Base-by-base conservation (phyloP, 305 asterid genomes). In the Fraxinus baroniana region DNA sequence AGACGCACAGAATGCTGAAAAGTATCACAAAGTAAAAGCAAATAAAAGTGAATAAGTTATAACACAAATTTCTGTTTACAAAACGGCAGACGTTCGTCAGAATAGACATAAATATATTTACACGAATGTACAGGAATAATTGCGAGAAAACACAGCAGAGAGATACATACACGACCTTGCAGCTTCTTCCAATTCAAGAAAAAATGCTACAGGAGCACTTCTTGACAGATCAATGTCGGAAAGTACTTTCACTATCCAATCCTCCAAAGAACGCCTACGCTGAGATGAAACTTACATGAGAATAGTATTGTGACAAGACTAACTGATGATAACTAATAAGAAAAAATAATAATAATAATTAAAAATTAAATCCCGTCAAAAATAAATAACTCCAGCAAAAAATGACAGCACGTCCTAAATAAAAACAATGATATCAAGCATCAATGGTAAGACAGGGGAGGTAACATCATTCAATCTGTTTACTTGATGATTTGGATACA, bases 161-260 rank as follows among this genome's bases (percentile, higher is more conserved):
- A 82, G 90, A 85, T 83, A 86, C 97, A 76, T 89, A 93, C 97
- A 82, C 37, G 91, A 88, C 84, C 97, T 87, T 83, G 91, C 95
- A 85, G 94, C 93, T 18, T 92, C 95, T 88, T 93, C 97, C 79
- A 93, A 90, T 83, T 93, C 97, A 79, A 93, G 94, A 89, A 93
- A 93, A 86, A 87, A 90, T 71, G 93, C 97, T 75, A 91, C 82
- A 32, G 86, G 82, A 83, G 85, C 90, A 84, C 95, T 93, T 89
- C 94, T 87, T 77, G 97, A 93, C 80, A 92, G 60, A 83, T 92
- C 95, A 86, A 92, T 91, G 87, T 92, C 94, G 18, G 92, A 88
- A 52, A 93, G 92, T 82, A 92, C 84, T 39, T 86, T 91, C 33
- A 81, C 81, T 89, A 91, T 88, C 97, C 97, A 93, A 75, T 88